Evolutionary conservation across 345 rosid genomes (phyloP).

Genomic region (Anastatica hierochuntica): DNA sequence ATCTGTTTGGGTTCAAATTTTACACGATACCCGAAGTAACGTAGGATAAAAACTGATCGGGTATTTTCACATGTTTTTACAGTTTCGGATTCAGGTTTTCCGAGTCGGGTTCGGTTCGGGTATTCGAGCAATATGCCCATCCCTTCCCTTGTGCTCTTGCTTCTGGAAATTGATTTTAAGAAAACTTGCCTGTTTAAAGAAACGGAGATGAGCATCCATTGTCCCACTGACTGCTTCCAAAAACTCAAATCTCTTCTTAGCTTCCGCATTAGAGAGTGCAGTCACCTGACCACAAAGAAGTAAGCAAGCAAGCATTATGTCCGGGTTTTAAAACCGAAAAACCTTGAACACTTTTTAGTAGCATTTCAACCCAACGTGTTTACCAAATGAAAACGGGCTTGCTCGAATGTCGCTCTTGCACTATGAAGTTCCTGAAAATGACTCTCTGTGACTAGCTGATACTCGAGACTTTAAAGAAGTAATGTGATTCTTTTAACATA

Average conservation of each 20-base stretch:
- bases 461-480: background rate
- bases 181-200: constrained; percentile 55
- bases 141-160: background rate
- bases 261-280: constrained; percentile 55
- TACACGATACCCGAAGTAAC: no score
- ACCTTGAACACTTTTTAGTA: background rate
- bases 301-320: constrained; percentile 8
- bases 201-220: constrained; percentile 66
- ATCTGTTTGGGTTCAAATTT: no score
- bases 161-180: background rate
- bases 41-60: no score
- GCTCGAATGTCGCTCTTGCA: constrained; percentile 64
- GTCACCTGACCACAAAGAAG: constrained; percentile 40
- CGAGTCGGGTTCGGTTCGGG: no score
- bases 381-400: constrained; percentile 66
- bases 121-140: no score
- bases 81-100: no score
- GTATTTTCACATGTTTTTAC: no score
- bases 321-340: background rate
- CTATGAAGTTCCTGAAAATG: constrained; percentile 54
- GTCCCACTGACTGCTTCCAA: constrained; percentile 64
- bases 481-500: constrained; percentile 20
- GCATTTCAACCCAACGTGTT: background rate
- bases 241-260: constrained; percentile 60
- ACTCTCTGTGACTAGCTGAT: constrained; percentile 23